Conservation (phyloP, 257 asterid species). For the Capsicum chinense region DNA sequence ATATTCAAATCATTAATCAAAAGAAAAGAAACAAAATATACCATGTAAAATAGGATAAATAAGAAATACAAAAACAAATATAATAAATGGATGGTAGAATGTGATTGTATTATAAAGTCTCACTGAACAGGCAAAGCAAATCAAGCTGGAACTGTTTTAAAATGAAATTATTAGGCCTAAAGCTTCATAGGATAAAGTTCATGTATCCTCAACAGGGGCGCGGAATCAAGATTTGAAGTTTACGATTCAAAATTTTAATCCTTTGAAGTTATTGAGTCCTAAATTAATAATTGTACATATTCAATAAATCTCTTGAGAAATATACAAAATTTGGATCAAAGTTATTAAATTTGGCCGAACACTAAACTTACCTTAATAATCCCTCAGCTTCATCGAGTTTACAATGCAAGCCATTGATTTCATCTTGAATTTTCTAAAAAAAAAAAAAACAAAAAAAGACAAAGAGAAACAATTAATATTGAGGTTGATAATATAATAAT, state of each 20-base stretch:
- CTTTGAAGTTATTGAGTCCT: neutral
- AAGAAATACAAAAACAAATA: neutral
- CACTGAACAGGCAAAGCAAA: neutral
- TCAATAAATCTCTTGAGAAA: neutral
- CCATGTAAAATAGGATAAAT: neutral
- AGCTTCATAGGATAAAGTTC: neutral
- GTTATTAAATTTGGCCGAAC: neutral
- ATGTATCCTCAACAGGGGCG: neutral
- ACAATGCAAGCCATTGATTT: slow-evolving; percentile 23
- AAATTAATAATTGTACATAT: neutral
- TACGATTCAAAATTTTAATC: neutral
- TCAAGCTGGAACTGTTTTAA: neutral
- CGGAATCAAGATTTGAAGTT: neutral
- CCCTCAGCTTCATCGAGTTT: slow-evolving; percentile 26
- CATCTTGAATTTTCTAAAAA: slow-evolving; percentile 5
- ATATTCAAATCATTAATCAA: neutral
- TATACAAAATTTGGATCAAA: neutral
- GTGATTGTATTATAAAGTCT: neutral
- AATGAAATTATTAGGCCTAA: neutral
- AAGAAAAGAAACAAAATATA: neutral
- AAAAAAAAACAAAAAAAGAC: too few relatives aligned
- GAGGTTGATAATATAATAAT: neutral
- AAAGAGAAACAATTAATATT: neutral
- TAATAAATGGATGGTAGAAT: neutral
- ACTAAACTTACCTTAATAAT: slow-evolving; percentile 9